Base-by-base conservation (phyloP, 176 grass and related monocot genomes). In the Oryza meyeriana region DNA sequence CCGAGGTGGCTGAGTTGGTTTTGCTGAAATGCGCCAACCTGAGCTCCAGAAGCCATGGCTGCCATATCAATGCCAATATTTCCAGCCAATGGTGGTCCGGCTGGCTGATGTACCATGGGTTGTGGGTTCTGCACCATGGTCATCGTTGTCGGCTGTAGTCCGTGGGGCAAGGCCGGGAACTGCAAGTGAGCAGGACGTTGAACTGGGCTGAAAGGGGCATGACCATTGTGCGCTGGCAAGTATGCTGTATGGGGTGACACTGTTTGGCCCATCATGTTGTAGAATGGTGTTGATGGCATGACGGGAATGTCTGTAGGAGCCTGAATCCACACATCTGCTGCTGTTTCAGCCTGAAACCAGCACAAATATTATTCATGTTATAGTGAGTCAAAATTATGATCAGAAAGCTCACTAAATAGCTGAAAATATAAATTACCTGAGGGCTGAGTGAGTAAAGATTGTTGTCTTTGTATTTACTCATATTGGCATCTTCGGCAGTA, bases 1-100 rank as follows among this genome's bases (percentile, higher is more conserved):
- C 81, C 86, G 1, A 91, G 75, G 69, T 91, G 92, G 36, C 83
- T 22, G 41, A 94, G 61, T 74, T 91, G 92, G 71, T 88, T 85
- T 64, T 83, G 83, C 72, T 94, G 88, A 78, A 91, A 94, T 39
- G 83, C 41, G 84, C 88, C 92, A 65, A 91, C 76, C 81, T 94
- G 88, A 57, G 86, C 81, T 34, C 83, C 92, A 32, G 92, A 79
- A 34, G 72, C 77, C 63, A 86, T 79, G 12, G 84, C 14, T 4
- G 84, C 39, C 75, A 94, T 85, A 63, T 89, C 92, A 38, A 94
- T 68, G 35, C 92, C 76, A 5, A 88, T 40, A 73, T 82, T 90
- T 61, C 88, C 88, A 67, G 86, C 83, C 26, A 88, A 58, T 26
- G 64, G 62, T 0, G 86, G 75, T 10, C 32, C 40, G 13, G 74